Conservation (phyloP, 1,139 yeast genomes). For the Scheffersomyces lignicola region DNA sequence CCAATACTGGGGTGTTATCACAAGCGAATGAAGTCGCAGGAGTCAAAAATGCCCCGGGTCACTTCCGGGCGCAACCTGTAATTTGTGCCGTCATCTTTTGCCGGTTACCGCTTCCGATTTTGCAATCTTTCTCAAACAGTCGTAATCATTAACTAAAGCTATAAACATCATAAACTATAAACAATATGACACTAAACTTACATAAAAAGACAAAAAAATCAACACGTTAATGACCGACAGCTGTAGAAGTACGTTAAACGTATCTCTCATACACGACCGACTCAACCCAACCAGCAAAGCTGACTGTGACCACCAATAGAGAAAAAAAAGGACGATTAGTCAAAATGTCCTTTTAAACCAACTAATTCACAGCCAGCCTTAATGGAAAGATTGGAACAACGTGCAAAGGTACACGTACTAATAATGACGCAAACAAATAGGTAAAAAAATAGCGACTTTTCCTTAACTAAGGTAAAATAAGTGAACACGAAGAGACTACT, state of each 20-base stretch:
- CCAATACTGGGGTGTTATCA: no score
- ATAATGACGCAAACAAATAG: neutral
- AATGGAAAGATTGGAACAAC: no score
- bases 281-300: no score
- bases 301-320: constrained; percentile 4
- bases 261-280: neutral
- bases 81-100: no score
- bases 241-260: no score
- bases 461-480: constrained; percentile 1
- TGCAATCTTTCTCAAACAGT: neutral
- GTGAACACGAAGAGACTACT: no score
- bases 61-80: no score
- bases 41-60: no score
- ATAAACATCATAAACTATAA: neutral
- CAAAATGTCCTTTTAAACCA: constrained; percentile 3
- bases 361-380: constrained; percentile 3
- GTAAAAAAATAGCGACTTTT: neutral
- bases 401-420: no score
- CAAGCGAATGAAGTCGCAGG: no score
- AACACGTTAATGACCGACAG: no score
- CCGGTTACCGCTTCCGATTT: no score
- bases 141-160: neutral
- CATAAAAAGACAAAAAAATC: neutral
- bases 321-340: constrained; percentile 1
- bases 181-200: neutral